Conservation (phyloP, 768 basidiomycete genomes). For the Tephrocybe rancida region DNA sequence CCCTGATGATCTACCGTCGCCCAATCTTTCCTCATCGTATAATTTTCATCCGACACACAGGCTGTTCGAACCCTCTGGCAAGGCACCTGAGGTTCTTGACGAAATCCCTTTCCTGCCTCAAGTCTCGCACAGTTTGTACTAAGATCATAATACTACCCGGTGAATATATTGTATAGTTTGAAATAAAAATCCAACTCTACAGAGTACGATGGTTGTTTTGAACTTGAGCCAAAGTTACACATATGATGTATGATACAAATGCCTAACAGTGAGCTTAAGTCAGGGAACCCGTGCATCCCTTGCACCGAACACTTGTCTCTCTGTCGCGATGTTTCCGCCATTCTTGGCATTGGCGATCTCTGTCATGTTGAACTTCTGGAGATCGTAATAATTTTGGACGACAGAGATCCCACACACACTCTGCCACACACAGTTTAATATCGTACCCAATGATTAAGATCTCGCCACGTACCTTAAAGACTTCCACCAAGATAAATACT, state of each 20-base stretch:
- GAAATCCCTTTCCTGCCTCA: not conserved
- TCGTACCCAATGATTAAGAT: not conserved
- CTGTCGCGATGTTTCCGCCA: conserved; percentile 27
- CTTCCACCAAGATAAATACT: conserved; percentile 75
- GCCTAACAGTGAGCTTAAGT: no score
- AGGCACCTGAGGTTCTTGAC: not conserved
- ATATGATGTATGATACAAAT: no score
- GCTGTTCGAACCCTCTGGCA: no score
- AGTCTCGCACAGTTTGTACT: not conserved
- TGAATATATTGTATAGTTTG: not conserved
- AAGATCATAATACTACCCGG: not conserved
- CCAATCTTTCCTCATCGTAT: no score
- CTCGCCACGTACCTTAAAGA: conserved; percentile 68
- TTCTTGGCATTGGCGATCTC: conserved; percentile 62
- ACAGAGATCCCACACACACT: conserved; percentile 77
- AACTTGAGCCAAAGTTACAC: no score
- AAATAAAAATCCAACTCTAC: no score
- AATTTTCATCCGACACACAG: no score
- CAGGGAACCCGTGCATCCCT: not conserved
- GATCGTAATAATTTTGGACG: conserved; percentile 68
- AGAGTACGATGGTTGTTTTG: no score
- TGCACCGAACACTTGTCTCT: conserved; percentile 14
- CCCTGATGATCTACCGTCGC: no score
- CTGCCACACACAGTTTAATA: conserved; percentile 40
- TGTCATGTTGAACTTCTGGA: conserved; percentile 81